A percentile compares a stretch with the other conserved stretches of the same genome.
Conservation (phyloP, 345 rosid genomes). For the Populus euphratica region DNA sequence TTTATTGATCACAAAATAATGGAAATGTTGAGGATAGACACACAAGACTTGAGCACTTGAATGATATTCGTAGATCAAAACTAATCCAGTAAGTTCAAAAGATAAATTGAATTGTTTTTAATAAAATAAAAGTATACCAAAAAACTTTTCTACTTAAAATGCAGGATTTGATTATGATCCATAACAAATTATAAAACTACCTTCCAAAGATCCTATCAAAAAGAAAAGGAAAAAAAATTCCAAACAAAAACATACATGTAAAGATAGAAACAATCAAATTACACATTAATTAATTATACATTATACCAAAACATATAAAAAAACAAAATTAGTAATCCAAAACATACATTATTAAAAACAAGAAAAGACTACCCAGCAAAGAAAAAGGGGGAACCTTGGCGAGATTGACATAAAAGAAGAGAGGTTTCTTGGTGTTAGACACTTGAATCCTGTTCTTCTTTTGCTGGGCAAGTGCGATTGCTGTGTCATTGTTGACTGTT, state of each 20-base stretch:
- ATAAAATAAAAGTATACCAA: no score
- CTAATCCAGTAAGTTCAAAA: no score
- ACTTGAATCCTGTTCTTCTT: slow-evolving; percentile 36
- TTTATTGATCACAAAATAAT: no score
- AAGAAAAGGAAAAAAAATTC: neutral
- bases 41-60: no score
- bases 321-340: neutral
- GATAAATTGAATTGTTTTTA: no score
- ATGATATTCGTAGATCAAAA: no score
- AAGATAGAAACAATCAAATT: neutral
- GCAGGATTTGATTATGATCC: no score
- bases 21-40: no score
- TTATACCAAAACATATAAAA: no score
- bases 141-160: no score
- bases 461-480: slow-evolving; percentile 4
- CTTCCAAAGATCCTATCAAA: neutral
- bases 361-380: neutral
- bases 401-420: slow-evolving; percentile 35
- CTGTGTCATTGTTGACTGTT: neutral
- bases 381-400: slow-evolving; percentile 22
- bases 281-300: neutral
- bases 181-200: neutral
- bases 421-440: slow-evolving; percentile 34
- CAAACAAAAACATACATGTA: neutral
- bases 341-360: neutral